phyloP scores from a whole-genome alignment of 2,329 filamentous ascomycete species.

The Mariannaea sp. region DNA sequence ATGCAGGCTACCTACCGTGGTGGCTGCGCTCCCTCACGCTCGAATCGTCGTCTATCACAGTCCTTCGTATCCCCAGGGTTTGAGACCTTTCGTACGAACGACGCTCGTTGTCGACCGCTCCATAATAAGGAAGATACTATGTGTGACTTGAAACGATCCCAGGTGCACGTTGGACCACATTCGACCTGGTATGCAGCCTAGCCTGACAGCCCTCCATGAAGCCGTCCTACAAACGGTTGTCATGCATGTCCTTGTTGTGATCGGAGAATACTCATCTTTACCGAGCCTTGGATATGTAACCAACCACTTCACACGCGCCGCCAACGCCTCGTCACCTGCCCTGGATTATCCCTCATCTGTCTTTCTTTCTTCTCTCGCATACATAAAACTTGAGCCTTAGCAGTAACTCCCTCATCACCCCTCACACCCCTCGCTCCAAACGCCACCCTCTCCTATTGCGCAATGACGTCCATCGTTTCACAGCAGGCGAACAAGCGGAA shows the following conservation, averaged over 20 bases:
- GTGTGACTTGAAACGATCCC: neutral
- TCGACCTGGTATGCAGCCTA: neutral
- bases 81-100: no score
- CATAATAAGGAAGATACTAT: no score
- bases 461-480: neutral
- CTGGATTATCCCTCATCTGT: neutral
- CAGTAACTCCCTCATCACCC: neutral
- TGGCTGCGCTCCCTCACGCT: no score
- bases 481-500: neutral
- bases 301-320: no score
- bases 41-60: no score
- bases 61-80: no score
- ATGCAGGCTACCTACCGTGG: no score
- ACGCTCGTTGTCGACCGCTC: no score
- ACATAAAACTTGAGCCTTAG: neutral
- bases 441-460: conserved; percentile 8
- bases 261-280: no score
- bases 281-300: no score
- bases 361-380: neutral
- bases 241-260: no score
- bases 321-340: neutral
- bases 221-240: no score
- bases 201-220: neutral
- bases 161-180: neutral
- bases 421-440: conserved; percentile 8